Conservation (phyloP, 495 filamentous ascomycete genomes). For the Aspergillus baeticus region DNA sequence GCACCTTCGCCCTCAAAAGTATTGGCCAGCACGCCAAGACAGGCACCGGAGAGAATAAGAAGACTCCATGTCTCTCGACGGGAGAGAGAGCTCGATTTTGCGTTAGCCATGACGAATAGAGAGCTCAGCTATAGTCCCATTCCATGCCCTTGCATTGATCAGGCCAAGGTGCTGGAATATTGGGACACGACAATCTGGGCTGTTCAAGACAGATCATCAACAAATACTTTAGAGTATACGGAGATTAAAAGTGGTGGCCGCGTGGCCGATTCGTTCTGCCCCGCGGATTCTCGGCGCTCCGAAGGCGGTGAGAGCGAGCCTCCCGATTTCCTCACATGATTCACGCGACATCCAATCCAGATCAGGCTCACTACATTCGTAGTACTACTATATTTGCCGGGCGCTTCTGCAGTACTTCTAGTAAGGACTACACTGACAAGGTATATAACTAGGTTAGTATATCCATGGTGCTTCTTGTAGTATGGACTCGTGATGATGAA, state of each 20-base stretch:
- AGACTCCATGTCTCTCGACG: conserved; percentile 70
- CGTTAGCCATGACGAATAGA: conserved; percentile 35
- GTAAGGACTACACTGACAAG: background rate
- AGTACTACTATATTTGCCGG: conserved; percentile 1
- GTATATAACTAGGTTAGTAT: background rate
- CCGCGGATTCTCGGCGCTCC: conserved; percentile 23
- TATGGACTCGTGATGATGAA: background rate
- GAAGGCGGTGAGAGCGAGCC: conserved; percentile 20
- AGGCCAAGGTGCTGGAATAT: background rate
- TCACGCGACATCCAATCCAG: conserved; percentile 1
- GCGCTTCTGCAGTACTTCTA: background rate
- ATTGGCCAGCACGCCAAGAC: conserved; percentile 72
- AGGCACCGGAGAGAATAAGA: conserved; percentile 63
- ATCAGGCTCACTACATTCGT: background rate
- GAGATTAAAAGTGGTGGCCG: background rate
- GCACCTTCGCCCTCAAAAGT: conserved; percentile 84
- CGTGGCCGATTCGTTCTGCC: conserved; percentile 26
- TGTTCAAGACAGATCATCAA: conserved; percentile 22
- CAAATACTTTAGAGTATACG: background rate
- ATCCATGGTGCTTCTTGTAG: background rate
- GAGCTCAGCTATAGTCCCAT: conserved; percentile 5
- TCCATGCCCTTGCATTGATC: background rate
- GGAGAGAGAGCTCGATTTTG: conserved; percentile 50
- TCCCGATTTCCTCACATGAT: conserved; percentile 18
- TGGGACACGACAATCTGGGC: conserved; percentile 34